These are phyloP conservation scores for Clonostachys solani DNA, from an alignment of 2,329 filamentous ascomycete genomes.

Conservation along the genomic window DNA sequence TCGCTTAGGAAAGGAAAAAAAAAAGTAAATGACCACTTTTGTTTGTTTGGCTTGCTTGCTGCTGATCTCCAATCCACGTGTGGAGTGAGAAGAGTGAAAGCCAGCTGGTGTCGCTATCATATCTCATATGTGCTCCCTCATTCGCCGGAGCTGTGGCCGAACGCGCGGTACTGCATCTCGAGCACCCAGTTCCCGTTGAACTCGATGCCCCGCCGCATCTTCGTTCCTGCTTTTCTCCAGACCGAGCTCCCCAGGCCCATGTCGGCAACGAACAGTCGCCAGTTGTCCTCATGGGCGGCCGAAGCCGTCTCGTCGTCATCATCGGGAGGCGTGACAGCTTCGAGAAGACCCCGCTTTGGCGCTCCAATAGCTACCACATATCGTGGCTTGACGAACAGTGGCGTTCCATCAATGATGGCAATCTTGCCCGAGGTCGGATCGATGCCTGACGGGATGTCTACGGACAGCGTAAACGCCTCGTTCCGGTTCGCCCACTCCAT, in stretches of 20 bases:
- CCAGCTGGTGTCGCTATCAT: no score
- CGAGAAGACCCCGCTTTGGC: conserved; percentile 79
- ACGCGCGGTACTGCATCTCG: conserved; percentile 50
- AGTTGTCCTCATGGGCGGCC: conserved; percentile 49
- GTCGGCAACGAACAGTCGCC: conserved; percentile 82
- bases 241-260: conserved; percentile 79
- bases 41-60: no score
- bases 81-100: no score
- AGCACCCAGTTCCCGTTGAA: conserved; percentile 88
- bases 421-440: conserved; percentile 72
- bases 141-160: background rate
- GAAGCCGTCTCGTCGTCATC: conserved; percentile 30
- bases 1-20: no score
- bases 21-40: no score
- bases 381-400: conserved; percentile 75
- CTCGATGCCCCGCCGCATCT: conserved; percentile 77
- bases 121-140: background rate
- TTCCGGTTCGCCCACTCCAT: conserved; percentile 93
- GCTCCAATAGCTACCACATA: conserved; percentile 83
- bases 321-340: conserved; percentile 58
- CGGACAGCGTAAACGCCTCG: conserved; percentile 74
- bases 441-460: conserved; percentile 89
- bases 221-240: conserved; percentile 80
- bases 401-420: conserved; percentile 66
- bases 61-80: no score